These are phyloP conservation scores for Petrea volubilis DNA, from an alignment of 257 asterid species.

Conservation along the genomic window DNA sequence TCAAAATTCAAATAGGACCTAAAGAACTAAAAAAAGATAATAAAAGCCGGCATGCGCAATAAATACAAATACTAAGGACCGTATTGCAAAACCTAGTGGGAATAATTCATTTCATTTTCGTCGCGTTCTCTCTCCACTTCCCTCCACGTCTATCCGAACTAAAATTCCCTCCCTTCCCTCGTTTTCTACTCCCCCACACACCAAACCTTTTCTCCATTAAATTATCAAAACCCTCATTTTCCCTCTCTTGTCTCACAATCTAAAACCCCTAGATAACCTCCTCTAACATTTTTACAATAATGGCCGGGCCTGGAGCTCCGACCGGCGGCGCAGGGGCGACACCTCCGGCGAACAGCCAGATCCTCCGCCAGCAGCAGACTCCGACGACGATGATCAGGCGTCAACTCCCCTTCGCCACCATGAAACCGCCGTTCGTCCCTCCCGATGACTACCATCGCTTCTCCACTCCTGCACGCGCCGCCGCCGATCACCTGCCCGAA, in stretches of 20 bases:
- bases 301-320: conserved; percentile 47
- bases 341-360: conserved; percentile 28
- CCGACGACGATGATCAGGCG: conserved; percentile 49
- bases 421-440: conserved; percentile 57
- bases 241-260: not conserved
- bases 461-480: conserved; percentile 36
- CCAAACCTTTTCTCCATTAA: not conserved
- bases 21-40: too few species aligned
- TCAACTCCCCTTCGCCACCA: conserved; percentile 57
- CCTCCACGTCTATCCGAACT: conserved; percentile 79
- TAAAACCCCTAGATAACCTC: not conserved
- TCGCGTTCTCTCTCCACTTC: conserved; percentile 32
- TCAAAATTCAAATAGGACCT: too few species aligned
- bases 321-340: conserved; percentile 37
- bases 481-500: conserved; percentile 44
- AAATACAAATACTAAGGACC: not conserved
- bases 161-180: conserved; percentile 84
- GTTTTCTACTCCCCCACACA: conserved; percentile 29
- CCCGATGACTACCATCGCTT: conserved; percentile 64
- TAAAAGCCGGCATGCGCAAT: not conserved
- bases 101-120: not conserved
- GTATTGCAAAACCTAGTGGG: conserved; percentile 16
- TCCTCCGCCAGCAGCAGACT: conserved; percentile 23
- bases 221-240: conserved; percentile 5
- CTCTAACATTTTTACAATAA: not conserved